Conservation (phyloP, 2,329 filamentous ascomycete species). For the Amauroascus niger region DNA sequence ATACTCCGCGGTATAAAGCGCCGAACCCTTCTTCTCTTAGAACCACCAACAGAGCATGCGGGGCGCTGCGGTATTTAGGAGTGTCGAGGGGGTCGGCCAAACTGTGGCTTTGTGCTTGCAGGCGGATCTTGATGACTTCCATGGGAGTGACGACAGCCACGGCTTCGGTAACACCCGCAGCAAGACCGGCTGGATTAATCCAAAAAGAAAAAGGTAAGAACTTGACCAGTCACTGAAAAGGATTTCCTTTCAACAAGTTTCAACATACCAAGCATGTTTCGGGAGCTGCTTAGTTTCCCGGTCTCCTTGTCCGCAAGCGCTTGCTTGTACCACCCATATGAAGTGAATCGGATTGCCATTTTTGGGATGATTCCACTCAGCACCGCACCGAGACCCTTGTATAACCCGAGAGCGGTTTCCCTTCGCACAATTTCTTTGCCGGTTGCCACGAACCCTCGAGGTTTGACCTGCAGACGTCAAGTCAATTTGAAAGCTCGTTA, state of each 20-base stretch:
- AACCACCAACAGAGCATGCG: slow-evolving; percentile 73
- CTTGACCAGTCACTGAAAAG: neutral
- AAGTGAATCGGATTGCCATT: slow-evolving; percentile 98
- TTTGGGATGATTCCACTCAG: slow-evolving; percentile 94
- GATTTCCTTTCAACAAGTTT: neutral
- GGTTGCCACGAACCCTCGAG: slow-evolving; percentile 78
- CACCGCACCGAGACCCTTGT: slow-evolving; percentile 97
- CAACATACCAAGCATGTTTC: slow-evolving; percentile 56
- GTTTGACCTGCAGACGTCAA: slow-evolving; percentile 45
- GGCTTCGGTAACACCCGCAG: slow-evolving; percentile 90
- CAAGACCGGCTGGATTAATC: slow-evolving; percentile 58
- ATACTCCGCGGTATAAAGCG: slow-evolving; percentile 86
- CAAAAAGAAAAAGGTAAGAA: slow-evolving; percentile 4
- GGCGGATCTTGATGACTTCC: slow-evolving; percentile 97
- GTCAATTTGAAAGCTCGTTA: neutral
- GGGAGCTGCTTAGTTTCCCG: slow-evolving; percentile 57
- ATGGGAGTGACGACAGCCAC: slow-evolving; percentile 95
- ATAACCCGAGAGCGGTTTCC: slow-evolving; percentile 85
- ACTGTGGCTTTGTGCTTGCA: slow-evolving; percentile 95
- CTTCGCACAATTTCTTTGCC: slow-evolving; percentile 76
- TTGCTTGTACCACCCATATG: slow-evolving; percentile 92
- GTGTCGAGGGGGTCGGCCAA: slow-evolving; percentile 95
- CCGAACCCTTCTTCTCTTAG: slow-evolving; percentile 81
- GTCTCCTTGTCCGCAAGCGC: slow-evolving; percentile 59
- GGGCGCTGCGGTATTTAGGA: slow-evolving; percentile 94